Conservation (phyloP, 75 land plant species). For the Isoetes taiwanensis region DNA sequence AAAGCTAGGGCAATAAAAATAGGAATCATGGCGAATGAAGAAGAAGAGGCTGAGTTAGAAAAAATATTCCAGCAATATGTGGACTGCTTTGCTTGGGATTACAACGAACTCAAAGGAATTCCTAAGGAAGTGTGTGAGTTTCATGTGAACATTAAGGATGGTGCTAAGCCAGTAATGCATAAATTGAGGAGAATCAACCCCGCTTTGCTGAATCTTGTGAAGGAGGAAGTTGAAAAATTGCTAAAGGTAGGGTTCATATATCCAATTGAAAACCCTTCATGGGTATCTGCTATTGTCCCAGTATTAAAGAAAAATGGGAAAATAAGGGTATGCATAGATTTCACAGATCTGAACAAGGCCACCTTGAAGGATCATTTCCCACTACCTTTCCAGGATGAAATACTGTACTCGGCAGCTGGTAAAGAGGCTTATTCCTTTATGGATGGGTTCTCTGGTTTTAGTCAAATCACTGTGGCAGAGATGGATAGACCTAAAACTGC, state of each 20-base stretch:
- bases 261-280: not conserved
- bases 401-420: not conserved
- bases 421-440: conserved; percentile 3
- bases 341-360: not conserved
- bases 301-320: not conserved
- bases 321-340: not conserved
- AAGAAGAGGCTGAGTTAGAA: too few relatives aligned
- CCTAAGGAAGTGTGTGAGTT: too few relatives aligned
- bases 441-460: conserved; percentile 3
- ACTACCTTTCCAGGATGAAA: not conserved
- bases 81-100: too few relatives aligned
- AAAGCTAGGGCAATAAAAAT: too few relatives aligned
- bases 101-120: too few relatives aligned
- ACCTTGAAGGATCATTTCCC: not conserved
- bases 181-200: too few relatives aligned
- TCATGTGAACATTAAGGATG: too few relatives aligned
- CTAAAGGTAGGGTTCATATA: not conserved
- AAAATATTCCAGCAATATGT: too few relatives aligned
- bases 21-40: too few relatives aligned
- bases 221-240: too few relatives aligned
- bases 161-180: too few relatives aligned
- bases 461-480: not conserved
- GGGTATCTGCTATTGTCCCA: not conserved
- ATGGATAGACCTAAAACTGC: conserved; percentile 9
- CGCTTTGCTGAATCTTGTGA: too few relatives aligned